Evolutionary conservation across 2,329 filamentous ascomycete genomes (phyloP).

Genomic region (Metarhizium anisopliae): DNA sequence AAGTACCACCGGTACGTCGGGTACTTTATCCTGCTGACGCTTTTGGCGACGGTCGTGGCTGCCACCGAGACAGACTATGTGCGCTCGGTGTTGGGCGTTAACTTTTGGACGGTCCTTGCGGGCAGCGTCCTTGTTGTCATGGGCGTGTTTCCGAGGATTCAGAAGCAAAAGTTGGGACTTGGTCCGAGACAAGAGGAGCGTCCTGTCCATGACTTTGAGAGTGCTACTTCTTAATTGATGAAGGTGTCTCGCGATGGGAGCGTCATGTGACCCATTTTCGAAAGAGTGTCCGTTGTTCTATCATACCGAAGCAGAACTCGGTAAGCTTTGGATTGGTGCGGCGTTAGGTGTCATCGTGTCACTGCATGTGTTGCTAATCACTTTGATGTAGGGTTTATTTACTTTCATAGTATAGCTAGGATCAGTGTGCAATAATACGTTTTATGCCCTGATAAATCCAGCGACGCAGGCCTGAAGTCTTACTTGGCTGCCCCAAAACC

Average conservation of each 20-base stretch:
- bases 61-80: conserved; percentile 74
- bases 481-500: too few species aligned
- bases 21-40: conserved; percentile 61
- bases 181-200: not conserved
- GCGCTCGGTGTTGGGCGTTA: conserved; percentile 56
- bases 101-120: conserved; percentile 67
- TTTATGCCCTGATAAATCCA: too few species aligned
- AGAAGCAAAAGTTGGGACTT: conserved; percentile 55
- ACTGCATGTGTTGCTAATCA: too few species aligned
- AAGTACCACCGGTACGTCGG: conserved; percentile 80
- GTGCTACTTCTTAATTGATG: not conserved
- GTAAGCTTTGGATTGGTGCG: not conserved
- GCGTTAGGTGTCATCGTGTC: not conserved
- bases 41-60: conserved; percentile 64
- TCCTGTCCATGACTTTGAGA: not conserved
- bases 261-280: too few species aligned
- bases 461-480: too few species aligned
- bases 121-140: conserved; percentile 55
- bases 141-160: conserved; percentile 70
- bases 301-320: too few species aligned
- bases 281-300: too few species aligned
- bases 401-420: too few species aligned
- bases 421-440: too few species aligned
- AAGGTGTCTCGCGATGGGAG: too few species aligned
- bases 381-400: too few species aligned